phyloP scores from a whole-genome alignment of 2,329 filamentous ascomycete species.

The Aciculosporium take region DNA sequence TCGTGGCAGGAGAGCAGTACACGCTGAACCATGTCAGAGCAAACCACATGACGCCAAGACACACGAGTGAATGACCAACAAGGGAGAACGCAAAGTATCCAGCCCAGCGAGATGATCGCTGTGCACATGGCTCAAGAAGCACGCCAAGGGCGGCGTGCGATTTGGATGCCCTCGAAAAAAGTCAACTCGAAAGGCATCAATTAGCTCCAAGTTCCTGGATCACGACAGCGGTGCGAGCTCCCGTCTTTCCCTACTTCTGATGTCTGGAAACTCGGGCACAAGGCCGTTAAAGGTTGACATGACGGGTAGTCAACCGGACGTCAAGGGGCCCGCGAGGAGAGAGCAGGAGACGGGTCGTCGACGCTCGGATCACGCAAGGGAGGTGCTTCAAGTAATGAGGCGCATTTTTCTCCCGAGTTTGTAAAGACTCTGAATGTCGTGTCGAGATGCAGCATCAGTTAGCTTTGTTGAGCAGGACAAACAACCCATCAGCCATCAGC shows the following conservation, averaged over 20 bases:
- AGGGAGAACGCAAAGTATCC: slow-evolving; percentile 61
- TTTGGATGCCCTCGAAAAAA: slow-evolving; percentile 53
- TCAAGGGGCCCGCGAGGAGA: background rate
- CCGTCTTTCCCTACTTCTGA: slow-evolving; percentile 37
- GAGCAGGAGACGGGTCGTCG: background rate
- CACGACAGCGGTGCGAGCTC: background rate
- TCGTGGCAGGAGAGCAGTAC: slow-evolving; percentile 77
- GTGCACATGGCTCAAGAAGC: slow-evolving; percentile 85
- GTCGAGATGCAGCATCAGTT: too few relatives aligned
- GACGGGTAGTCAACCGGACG: background rate
- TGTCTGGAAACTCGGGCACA: slow-evolving; percentile 63
- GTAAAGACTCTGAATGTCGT: too few relatives aligned
- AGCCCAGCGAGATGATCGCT: slow-evolving; percentile 78
- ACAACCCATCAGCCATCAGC: too few relatives aligned
- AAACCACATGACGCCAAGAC: background rate
- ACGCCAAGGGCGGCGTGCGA: slow-evolving; percentile 53
- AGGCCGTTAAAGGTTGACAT: slow-evolving; percentile 72
- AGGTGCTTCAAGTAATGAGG: background rate
- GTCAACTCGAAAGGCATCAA: slow-evolving; percentile 45
- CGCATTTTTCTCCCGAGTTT: too few relatives aligned
- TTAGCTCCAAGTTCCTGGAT: background rate
- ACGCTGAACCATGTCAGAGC: slow-evolving; percentile 31
- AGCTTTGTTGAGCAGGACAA: too few relatives aligned
- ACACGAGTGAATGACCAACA: slow-evolving; percentile 27
- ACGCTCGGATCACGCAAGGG: background rate